Percentiles rank a stretch among this genome's conserved stretches.
Conservation (phyloP, 345 rosid genomes). For the Passiflora organensis region DNA sequence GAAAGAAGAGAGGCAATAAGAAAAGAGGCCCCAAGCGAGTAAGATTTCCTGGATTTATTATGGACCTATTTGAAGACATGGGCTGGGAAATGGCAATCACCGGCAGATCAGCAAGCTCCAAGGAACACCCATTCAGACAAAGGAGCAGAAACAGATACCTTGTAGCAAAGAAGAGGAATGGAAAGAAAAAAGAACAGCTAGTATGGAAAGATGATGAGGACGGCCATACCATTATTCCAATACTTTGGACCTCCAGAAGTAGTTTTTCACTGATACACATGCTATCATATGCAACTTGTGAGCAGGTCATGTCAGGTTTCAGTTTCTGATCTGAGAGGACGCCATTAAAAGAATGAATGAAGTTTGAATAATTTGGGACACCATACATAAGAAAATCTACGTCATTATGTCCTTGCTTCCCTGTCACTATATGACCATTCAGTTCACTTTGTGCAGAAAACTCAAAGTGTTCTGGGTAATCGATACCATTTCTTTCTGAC, state of each 20-base stretch:
- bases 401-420: slow-evolving; percentile 46
- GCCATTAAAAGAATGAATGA: slow-evolving; percentile 38
- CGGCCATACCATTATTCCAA: slow-evolving; percentile 72
- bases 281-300: slow-evolving; percentile 55
- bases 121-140: background rate
- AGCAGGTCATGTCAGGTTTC: slow-evolving; percentile 31
- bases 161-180: slow-evolving; percentile 1
- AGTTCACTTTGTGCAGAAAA: slow-evolving; percentile 24
- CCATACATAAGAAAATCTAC: slow-evolving; percentile 39
- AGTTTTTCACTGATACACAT: slow-evolving; percentile 65
- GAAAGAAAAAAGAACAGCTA: background rate
- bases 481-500: slow-evolving; percentile 49
- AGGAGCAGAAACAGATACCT: slow-evolving; percentile 1
- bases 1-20: background rate
- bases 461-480: slow-evolving; percentile 40
- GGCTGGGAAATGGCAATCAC: background rate
- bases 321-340: slow-evolving; percentile 37
- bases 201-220: slow-evolving; percentile 5
- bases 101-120: background rate
- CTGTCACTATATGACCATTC: slow-evolving; percentile 49
- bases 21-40: background rate
- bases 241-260: slow-evolving; percentile 66
- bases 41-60: background rate
- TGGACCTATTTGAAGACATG: slow-evolving; percentile 1
- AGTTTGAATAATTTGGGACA: slow-evolving; percentile 35